Conservation (phyloP, 1,284 basidiomycete species). For the Heterobasidion occidentale region DNA sequence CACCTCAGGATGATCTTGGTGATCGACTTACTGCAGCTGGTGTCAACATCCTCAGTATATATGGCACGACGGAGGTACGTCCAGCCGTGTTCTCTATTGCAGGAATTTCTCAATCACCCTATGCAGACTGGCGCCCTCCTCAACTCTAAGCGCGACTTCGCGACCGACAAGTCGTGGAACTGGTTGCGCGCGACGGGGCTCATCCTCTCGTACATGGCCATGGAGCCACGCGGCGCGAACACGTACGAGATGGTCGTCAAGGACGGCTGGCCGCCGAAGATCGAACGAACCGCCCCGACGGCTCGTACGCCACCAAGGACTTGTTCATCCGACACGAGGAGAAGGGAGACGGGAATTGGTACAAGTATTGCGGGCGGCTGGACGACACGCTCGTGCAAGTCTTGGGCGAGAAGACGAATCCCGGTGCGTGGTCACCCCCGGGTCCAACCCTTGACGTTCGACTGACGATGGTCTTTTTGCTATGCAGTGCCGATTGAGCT, state of each 20-base stretch:
- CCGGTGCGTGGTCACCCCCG: constrained; percentile 26
- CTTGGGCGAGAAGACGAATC: constrained; percentile 53
- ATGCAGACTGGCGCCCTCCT: constrained; percentile 32
- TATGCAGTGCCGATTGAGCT: not conserved
- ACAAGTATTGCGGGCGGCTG: constrained; percentile 49
- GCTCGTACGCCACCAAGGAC: constrained; percentile 53
- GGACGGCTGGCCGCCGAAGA: not conserved
- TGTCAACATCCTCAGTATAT: constrained; percentile 45
- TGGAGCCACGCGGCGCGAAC: not conserved
- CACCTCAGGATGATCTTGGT: constrained; percentile 39
- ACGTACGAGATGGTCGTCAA: not conserved
- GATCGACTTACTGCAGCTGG: constrained; percentile 42
- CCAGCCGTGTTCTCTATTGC: not conserved
- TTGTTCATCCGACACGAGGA: constrained; percentile 41
- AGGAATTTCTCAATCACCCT: not conserved
- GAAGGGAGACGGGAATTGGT: constrained; percentile 25
- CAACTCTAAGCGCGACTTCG: constrained; percentile 43
- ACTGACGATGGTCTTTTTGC: not conserved
- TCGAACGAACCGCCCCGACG: constrained; percentile 43
- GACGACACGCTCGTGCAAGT: constrained; percentile 51
- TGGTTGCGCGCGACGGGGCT: constrained; percentile 28
- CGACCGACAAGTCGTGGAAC: constrained; percentile 52
- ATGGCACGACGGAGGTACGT: constrained; percentile 34
- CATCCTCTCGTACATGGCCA: not conserved
- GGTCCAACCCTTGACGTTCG: constrained; percentile 23